Base-by-base conservation (phyloP, 108 stramenopile genomes). In the Skeletonema tropicum region DNA sequence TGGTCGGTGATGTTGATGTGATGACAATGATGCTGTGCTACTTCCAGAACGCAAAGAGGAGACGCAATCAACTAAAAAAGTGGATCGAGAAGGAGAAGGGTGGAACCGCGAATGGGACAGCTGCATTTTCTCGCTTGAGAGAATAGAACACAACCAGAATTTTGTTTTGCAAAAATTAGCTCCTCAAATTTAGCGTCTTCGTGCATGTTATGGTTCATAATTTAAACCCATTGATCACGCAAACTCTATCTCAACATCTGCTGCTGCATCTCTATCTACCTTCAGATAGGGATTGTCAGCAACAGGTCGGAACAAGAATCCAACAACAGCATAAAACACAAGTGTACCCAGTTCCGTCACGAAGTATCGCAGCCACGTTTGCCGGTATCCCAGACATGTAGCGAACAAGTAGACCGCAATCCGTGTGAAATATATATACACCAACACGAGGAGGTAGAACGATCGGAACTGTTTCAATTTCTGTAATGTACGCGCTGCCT, bases 351-450 rank as follows among this genome's bases (percentile, higher is more conserved):
- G 42, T 77, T 99, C 99, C 60, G 87, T 74, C 13, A 94, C 77
- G 29, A 97, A 80, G 66, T 90, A 80, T 19, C 92, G 82, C n/a
- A 99, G 66, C 96, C 97, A 99, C 26, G 91, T 79, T 66, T 92
- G 84, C 26, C 90, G 77, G 75, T 94, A 99, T 32, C 87, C 89
- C 35, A 99, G 73, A 30, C 80, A 80, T 6, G 97, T 89, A 2
- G 90, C 80, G 66, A 98, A 87, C 11, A 99, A 79, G 75, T 91
- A 98, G 8, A 97, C 96, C 42, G 91, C 85, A 77, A 99, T 97
- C 9, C 99, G 89, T 19, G 99, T 98, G 68, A 94, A 89, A 77
- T 99, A 99, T 58, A 99, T 88, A 72, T 98, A 99, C 1, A 80
- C 87, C 31, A 98, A 87, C 17, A 98, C 97, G 60, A 98, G 65